Base-by-base conservation (phyloP, 345 rosid species). In the Draba incana region DNA sequence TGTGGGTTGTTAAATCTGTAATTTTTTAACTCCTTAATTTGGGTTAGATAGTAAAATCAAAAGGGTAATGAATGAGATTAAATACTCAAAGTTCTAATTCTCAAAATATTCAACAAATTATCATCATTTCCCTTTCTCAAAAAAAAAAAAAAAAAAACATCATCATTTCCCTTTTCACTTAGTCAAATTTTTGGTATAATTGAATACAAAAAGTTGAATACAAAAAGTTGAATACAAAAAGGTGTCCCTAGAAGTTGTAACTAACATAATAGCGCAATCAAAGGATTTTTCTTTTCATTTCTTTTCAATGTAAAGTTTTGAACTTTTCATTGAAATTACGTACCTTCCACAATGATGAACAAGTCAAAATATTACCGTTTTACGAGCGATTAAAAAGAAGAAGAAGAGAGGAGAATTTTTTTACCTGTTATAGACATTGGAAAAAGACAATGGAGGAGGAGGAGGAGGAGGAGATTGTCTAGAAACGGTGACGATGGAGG, bases 181-280 rank as follows among this genome's bases (percentile, higher is more conserved):
- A 30, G 66, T 62, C 85, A 77, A 75, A 54, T 38, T 57, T 57
- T 74, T 62, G 50, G 33, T 71, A 80, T 79, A 10, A 84, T 79
- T 78, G 38, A 64, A 62, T 53, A 49, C 74, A 76, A 77, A 67
- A 76, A 69, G 62, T n/a, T n/a, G n/a, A n/a, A n/a, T n/a, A n/a
- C n/a, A n/a, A n/a, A n/a, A n/a, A n/a, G n/a, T 79, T 78, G 38
- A 64, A 62, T 53, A 49, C 74, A 76, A 77, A 67, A 76, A 69
- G 62, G 46, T 62, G 35, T 44, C 39, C 16, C 14, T 38, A 46
- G 23, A 59, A 59, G 56, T 9, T 60, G 52, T 43, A 47, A 46
- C 64, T 30, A 61, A 46, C 69, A 55, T 39, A 71, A 75, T 51
- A 81, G 75, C 89, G 89, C 86, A 83, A 89, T 85, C 71, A 84